phyloP scores from a whole-genome alignment of 2,329 filamentous ascomycete genomes.

The Aureobasidium subglaciale region DNA sequence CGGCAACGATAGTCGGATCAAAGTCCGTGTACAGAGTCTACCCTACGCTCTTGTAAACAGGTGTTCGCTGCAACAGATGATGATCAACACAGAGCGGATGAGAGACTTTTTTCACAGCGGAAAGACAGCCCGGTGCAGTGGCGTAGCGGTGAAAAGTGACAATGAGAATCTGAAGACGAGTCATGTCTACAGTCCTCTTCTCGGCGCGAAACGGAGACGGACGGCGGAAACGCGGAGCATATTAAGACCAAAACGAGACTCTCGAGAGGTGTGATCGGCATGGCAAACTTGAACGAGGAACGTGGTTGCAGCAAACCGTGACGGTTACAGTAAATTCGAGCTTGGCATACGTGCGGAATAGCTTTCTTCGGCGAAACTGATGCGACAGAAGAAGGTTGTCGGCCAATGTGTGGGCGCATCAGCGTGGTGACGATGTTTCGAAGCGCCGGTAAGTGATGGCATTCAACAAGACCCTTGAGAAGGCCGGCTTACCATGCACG shows the following conservation, averaged over 20 bases:
- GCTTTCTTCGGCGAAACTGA: not conserved
- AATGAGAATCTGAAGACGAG: not conserved
- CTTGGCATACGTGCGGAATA: conserved; percentile 3
- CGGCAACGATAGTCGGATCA: not conserved
- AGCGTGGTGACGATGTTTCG: not conserved
- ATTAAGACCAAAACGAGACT: not conserved
- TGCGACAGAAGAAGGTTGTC: not conserved
- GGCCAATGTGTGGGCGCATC: not conserved
- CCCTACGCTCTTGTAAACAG: not conserved
- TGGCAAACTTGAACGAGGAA: not conserved
- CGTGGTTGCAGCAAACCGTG: conserved; percentile 7
- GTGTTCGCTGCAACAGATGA: conserved; percentile 7
- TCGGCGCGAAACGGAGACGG: conserved; percentile 8
- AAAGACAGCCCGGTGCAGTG: not conserved
- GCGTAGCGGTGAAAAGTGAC: conserved; percentile 4
- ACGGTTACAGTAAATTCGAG: not conserved
- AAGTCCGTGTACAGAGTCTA: not conserved
- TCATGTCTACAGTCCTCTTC: conserved; percentile 1
- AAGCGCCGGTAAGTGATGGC: not conserved
- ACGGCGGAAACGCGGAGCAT: conserved; percentile 2
- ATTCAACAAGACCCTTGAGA: not conserved
- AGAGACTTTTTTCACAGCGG: conserved; percentile 7
- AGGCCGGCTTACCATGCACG: not conserved
- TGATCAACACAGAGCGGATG: conserved; percentile 4
- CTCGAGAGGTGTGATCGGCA: not conserved